Base-by-base conservation (phyloP, 129 eudicot genomes). In the Heracleum sosnowskyi region DNA sequence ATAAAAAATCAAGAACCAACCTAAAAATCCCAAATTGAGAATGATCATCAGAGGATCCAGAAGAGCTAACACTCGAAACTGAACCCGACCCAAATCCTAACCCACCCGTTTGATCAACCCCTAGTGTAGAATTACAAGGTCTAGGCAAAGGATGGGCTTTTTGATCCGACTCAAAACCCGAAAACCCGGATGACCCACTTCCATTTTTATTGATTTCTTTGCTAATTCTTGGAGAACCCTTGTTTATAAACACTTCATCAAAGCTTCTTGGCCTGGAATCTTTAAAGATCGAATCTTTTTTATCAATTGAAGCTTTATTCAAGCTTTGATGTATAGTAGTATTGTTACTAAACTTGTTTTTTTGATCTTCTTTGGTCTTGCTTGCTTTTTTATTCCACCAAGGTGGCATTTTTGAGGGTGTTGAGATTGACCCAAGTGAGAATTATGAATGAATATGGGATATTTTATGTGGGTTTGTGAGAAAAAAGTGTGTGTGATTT, bases 371-470 rank as follows among this genome's bases (percentile, higher is more conserved):
- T 75, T 90, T 95, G 81, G 74, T 86, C 78, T 85, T 91, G 71
- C 84, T 76, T 10, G 95, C 81, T 84, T 89, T 95, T 74, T 80
- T 87, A 5, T 89, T 86, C 87, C 92, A 95, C 99, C 99, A 95
- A 79, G 91, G 80, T 63, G 93, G 90, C 94, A 95, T 93, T 69
- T 91, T 78, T 77, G 70, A 78, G 7, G 78, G 39, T 66, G 57
- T 53, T 78, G 26, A 69, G 34, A 76, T 55, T 22, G 70, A 53
- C 46, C 62, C 62, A 22, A 35, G 68, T 33, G 20, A 76, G 9
- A 51, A 24, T 0, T 24, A 22, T 20, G 24, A 51, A 35, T 55
- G 69, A 53, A 55, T 75, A 33, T 62, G 6, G 17, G 15, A 4
- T n/a, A 60, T 22, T 24, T 7, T n/a, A 15, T 16, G 31, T 71